These are phyloP conservation scores for Phytophthora pistaciae DNA, from an alignment of 352 stramenopile genomes.

Conservation along the genomic window DNA sequence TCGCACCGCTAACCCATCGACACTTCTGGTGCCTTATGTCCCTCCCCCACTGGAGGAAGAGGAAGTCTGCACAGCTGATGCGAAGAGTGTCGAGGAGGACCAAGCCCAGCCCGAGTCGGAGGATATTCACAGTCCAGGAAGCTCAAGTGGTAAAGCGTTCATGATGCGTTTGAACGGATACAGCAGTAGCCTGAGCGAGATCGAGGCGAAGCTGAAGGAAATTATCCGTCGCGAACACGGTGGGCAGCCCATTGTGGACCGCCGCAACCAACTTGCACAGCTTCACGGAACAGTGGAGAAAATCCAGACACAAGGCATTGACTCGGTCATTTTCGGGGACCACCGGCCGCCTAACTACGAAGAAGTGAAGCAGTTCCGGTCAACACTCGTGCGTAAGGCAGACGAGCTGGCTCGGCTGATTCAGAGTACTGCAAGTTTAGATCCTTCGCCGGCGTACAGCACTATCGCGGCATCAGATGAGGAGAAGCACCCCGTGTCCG, in stretches of 20 bases:
- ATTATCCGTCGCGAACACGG: constrained; percentile 59
- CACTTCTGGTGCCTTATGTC: constrained; percentile 73
- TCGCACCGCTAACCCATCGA: constrained; percentile 77
- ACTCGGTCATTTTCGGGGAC: constrained; percentile 80
- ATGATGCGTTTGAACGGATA: constrained; percentile 59
- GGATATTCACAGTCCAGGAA: constrained; percentile 24
- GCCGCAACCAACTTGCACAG: constrained; percentile 76
- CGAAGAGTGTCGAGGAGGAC: constrained; percentile 25
- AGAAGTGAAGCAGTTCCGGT: constrained; percentile 76
- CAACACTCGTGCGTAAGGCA: constrained; percentile 66
- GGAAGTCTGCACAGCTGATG: constrained; percentile 25
- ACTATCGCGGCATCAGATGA: constrained; percentile 28
- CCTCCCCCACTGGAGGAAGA: constrained; percentile 65
- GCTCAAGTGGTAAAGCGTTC: constrained; percentile 39
- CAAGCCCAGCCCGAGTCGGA: constrained; percentile 32
- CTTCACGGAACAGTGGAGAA: constrained; percentile 80
- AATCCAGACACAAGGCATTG: constrained; percentile 84
- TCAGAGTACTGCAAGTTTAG: constrained; percentile 50
- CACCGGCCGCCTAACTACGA: constrained; percentile 74
- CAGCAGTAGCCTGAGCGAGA: constrained; percentile 48
- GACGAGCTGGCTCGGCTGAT: constrained; percentile 75
- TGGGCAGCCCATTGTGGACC: constrained; percentile 47
- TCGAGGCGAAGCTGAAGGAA: constrained; percentile 65
- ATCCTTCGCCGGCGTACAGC: constrained; percentile 16
- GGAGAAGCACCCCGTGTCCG: constrained; percentile 50